Evolutionary conservation across 2,329 filamentous ascomycete species (phyloP), one percentile per base, ranked within the genome.

Genomic region (Colletotrichum musae): DNA sequence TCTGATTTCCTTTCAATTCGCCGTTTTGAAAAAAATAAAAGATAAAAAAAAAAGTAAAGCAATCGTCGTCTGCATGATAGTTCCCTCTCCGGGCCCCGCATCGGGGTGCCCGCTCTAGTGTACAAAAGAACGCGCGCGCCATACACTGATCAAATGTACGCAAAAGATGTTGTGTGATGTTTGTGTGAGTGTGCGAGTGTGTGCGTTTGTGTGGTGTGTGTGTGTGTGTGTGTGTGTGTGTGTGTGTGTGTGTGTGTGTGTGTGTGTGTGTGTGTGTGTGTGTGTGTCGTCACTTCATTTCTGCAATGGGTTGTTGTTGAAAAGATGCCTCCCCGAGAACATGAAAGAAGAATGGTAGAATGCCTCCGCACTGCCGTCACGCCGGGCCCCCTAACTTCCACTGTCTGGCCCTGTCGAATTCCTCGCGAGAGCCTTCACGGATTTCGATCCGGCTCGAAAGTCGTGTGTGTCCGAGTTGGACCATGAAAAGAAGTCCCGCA

Each of bases 211-310:
- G 41, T 43, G 12, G 21, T 24, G 21, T 24, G 21, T 43, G 18
- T 41, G 18, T 18, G 18, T 18, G 41, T 43, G 36, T 26, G 47
- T 57, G 56, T 58, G 58, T 32, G 28, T 32, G 28, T 32, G 28
- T 32, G 18, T 18, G 18, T 18, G 41, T 43, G 36, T 26, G 47
- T 57, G 56, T 58, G 58, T 32, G 28, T 32, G 28, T 32, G 28
- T 32, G 7, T 24, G 28, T 13, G 62, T 64, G 51, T 59, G 64
- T 41, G 47, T 26, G 18, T 39, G 45, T 43, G 18, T 41, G 45
- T 41, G 21, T 64, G 45, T 64, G 54, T 70, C 69, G 58, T 71
- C 65, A 65, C 66, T 65, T 71, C 68, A 69, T 70, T 70, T 52
- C 65, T 66, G 67, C 57, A 63, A 70, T 54, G 62, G 61, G 59